phyloP scores from a whole-genome alignment of 2,329 filamentous ascomycete genomes.

The Stachybotrys chartarum region DNA sequence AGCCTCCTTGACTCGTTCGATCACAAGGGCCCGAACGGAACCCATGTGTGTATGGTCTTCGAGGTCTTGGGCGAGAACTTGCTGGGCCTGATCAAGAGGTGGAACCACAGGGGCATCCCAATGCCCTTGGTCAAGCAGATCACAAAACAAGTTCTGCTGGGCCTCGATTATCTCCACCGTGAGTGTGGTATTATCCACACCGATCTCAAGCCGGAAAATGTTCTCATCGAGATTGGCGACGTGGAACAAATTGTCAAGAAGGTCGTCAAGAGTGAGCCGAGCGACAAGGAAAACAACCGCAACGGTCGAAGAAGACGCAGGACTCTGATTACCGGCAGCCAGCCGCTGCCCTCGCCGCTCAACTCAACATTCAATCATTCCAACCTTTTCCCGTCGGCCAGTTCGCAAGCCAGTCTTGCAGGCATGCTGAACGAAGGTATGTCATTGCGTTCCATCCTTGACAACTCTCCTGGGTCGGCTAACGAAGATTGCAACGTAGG shows the following conservation, averaged over 20 bases:
- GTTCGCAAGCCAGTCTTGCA: constrained; percentile 69
- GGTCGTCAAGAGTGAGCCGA: constrained; percentile 74
- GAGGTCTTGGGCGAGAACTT: constrained; percentile 95
- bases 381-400: constrained; percentile 60
- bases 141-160: constrained; percentile 93
- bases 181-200: constrained; percentile 99
- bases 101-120: constrained; percentile 96
- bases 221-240: constrained; percentile 96
- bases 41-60: constrained; percentile 99
- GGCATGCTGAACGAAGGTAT: constrained; percentile 78
- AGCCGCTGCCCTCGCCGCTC: constrained; percentile 88
- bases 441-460: constrained; percentile 5
- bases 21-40: constrained; percentile 92
- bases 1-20: constrained; percentile 95
- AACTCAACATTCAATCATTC: constrained; percentile 82
- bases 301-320: constrained; percentile 85
- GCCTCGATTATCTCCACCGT: constrained; percentile 91
- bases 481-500: constrained; percentile 8
- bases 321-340: constrained; percentile 93
- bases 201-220: constrained; percentile 95
- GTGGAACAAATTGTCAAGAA: constrained; percentile 98
- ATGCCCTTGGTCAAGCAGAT: constrained; percentile 98
- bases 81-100: constrained; percentile 91
- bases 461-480: neutral
- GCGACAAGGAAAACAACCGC: constrained; percentile 78